Evolutionary conservation across 1,139 yeast species (phyloP), one percentile per base, ranked within the genome.

Genomic region (Schwanniomyces etchellsii): DNA sequence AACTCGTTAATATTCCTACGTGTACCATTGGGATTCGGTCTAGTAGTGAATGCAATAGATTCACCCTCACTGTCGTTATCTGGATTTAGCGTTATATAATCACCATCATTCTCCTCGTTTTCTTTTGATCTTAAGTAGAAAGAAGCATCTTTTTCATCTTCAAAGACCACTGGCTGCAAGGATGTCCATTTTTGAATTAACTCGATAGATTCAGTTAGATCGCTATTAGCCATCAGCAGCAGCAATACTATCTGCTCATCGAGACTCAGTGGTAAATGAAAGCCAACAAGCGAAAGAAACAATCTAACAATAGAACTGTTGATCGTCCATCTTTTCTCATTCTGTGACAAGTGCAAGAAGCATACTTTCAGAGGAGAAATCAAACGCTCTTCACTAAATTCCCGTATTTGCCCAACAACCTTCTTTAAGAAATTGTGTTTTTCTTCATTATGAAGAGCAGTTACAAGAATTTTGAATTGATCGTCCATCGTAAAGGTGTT

Each of bases 391-490:
- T 23, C 25, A 7, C 7, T 4, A 18, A 77, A 38, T 14, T 67
- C 69, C 3, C 51, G 48, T 2, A 60, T 48, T 18, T 18, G 21
- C 7, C 21, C 9, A 18, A 18, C 9, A 12, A 73, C 39, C 74
- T 76, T 73, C 11, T 56, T 56, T 2, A 77, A 50, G 17, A 64
- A 45, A 2, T 49, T 42, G 12, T 47, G 54, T 34, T 67, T 65
- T 12, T 67, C 78, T 30, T 64, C 70, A 30, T 64, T 65, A 14
- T 67, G 51, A 27, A 77, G 46, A 0, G 72, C 65, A 25, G 77
- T 72, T 5, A 77, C 70, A 20, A 74, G 48, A 18, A 76, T 62
- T 29, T 66, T 60, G 25, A 65, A 46, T 35, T 64, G 59, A 26
- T 61, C 63, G 28, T 67, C 70, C 12, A 52, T 27, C 10, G 44